phyloP scores from a whole-genome alignment of 768 basidiomycete genomes.

The Fomitopsis pulvina region DNA sequence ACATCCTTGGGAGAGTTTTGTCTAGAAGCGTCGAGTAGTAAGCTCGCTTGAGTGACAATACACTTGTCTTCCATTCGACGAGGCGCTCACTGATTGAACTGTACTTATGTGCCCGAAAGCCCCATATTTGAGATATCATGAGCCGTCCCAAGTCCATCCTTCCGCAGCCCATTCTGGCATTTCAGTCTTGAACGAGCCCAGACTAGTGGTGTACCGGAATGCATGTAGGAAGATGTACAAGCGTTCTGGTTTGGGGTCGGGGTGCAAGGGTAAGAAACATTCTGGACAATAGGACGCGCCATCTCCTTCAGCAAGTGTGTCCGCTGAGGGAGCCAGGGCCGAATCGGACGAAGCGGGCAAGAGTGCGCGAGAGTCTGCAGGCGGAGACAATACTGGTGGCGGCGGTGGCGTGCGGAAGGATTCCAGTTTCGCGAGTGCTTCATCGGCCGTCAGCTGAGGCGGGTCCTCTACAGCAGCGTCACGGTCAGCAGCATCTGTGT shows the following conservation, averaged over 20 bases:
- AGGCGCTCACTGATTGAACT: neutral
- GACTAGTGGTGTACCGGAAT: conserved; percentile 69
- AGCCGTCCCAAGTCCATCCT: conserved; percentile 59
- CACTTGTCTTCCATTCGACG: neutral
- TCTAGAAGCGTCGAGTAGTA: neutral
- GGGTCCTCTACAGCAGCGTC: conserved; percentile 6
- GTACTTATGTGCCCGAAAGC: neutral
- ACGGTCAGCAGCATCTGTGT: neutral
- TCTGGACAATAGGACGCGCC: conserved; percentile 66
- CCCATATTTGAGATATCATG: neutral
- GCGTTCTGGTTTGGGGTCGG: conserved; percentile 88
- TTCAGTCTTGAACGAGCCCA: conserved; percentile 80
- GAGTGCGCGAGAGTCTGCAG: conserved; percentile 28
- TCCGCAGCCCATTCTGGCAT: conserved; percentile 86
- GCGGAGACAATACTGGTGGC: conserved; percentile 7
- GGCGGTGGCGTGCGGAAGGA: conserved; percentile 6
- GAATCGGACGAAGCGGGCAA: conserved; percentile 2
- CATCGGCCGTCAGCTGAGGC: conserved; percentile 39
- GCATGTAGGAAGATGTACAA: conserved; percentile 97
- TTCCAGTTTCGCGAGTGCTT: conserved; percentile 34
- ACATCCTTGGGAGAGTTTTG: neutral
- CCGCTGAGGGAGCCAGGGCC: conserved; percentile 1
- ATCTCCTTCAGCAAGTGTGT: conserved; percentile 14
- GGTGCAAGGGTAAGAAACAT: conserved; percentile 89
- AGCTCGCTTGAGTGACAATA: neutral